Evolutionary conservation across 768 basidiomycete species (phyloP).

Genomic region (Tubosaeta sp.): DNA sequence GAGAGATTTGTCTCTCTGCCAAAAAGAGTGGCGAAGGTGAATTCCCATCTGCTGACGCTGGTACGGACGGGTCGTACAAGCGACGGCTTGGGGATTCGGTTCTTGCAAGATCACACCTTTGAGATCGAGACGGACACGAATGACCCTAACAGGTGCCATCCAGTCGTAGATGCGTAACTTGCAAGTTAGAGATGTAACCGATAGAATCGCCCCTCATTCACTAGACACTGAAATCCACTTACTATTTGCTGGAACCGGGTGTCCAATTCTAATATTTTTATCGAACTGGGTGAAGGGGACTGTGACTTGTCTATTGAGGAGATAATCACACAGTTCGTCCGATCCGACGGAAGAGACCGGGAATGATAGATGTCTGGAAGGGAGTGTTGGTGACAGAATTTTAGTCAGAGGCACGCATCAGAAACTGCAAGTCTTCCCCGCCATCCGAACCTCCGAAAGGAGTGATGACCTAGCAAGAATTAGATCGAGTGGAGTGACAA

Average conservation of each 20-base stretch:
- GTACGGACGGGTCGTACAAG: not conserved
- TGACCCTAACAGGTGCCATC: not conserved
- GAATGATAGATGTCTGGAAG: too few relatives aligned
- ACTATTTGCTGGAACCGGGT: too few relatives aligned
- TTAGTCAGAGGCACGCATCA: too few relatives aligned
- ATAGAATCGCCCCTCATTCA: slow-evolving; percentile 9
- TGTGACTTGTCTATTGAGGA: too few relatives aligned
- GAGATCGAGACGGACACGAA: not conserved
- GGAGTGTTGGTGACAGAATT: too few relatives aligned
- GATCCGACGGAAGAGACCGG: too few relatives aligned
- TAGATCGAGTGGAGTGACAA: not conserved
- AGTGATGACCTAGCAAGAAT: not conserved
- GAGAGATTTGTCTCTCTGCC: slow-evolving; percentile 39
- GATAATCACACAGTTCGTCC: too few relatives aligned
- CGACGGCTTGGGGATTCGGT: not conserved
- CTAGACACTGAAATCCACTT: not conserved
- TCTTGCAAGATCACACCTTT: slow-evolving; percentile 17
- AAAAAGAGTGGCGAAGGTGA: slow-evolving; percentile 6
- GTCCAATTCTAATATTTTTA: not conserved
- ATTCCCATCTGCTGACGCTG: not conserved
- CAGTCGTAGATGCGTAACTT: not conserved
- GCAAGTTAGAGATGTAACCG: not conserved
- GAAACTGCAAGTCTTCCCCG: not conserved
- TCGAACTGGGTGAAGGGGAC: too few relatives aligned
- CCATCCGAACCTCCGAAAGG: too few relatives aligned